Conservation (phyloP, 257 asterid genomes). For the Apocynum venetum region DNA sequence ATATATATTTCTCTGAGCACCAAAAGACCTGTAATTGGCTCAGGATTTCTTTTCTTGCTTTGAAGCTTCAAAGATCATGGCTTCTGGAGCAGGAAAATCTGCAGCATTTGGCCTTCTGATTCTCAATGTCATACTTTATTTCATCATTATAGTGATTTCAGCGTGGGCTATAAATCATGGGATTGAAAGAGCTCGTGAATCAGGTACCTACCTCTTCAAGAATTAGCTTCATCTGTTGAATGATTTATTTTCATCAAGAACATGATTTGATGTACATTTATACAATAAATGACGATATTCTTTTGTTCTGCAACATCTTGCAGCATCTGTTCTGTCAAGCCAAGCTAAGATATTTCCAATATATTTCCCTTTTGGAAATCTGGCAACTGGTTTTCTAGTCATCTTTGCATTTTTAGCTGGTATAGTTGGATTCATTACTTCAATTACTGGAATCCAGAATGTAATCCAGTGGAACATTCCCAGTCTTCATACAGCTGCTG, state of each 20-base stretch:
- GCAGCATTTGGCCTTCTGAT: conserved; percentile 56
- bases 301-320: conserved; percentile 13
- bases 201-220: conserved; percentile 36
- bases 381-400: conserved; percentile 81
- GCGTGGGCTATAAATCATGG: conserved; percentile 82
- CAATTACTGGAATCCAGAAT: conserved; percentile 49
- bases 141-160: conserved; percentile 53
- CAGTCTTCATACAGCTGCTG: conserved; percentile 67
- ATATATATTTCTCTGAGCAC: conserved; percentile 20
- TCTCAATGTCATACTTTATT: conserved; percentile 57
- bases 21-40: conserved; percentile 8
- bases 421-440: conserved; percentile 71
- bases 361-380: conserved; percentile 76
- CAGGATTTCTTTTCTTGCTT: conserved; percentile 1
- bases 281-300: background rate
- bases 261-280: too few species aligned
- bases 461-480: conserved; percentile 52
- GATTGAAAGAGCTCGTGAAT: conserved; percentile 48
- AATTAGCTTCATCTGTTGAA: background rate
- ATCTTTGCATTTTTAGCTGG: conserved; percentile 80
- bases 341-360: conserved; percentile 75
- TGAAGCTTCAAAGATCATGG: conserved; percentile 45
- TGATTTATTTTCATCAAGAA: background rate
- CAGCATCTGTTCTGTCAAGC: conserved; percentile 61
- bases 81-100: conserved; percentile 78